Conservation (phyloP, 257 asterid genomes). For the Scutellaria barbata region DNA sequence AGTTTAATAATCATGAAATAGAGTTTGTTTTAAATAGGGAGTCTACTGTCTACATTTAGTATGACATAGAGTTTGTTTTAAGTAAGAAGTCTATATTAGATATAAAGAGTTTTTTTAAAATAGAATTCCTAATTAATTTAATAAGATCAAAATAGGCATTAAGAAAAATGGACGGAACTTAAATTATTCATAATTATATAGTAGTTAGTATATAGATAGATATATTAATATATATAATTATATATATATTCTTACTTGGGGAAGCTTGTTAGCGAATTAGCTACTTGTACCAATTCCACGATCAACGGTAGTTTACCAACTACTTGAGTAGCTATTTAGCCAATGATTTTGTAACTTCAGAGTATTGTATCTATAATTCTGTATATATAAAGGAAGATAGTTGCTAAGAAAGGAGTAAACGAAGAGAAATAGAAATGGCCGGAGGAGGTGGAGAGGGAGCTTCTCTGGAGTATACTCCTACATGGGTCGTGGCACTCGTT, state of each 20-base stretch:
- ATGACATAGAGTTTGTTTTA: no score
- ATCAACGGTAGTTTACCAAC: not conserved
- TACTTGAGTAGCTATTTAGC: constrained; percentile 18
- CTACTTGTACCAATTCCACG: not conserved
- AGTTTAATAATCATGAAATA: no score
- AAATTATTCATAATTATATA: no score
- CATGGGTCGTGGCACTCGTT: constrained; percentile 74
- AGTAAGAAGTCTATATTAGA: no score
- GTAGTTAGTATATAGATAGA: no score
- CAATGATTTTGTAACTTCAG: constrained; percentile 1
- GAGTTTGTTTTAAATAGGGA: no score
- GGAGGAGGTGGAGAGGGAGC: constrained; percentile 50
- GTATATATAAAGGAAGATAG: not conserved
- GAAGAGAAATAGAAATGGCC: constrained; percentile 35
- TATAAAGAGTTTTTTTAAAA: no score
- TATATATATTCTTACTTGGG: not conserved
- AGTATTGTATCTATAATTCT: not conserved
- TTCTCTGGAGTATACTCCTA: constrained; percentile 66
- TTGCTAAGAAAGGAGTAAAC: not conserved
- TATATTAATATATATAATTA: no score
- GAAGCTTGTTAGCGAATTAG: not conserved
- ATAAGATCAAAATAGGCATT: no score
- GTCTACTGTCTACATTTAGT: no score
- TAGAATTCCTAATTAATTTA: no score
- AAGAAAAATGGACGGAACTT: no score